Evolutionary conservation across 2,329 filamentous ascomycete genomes (phyloP).

Genomic region (Thyridium curvatum): DNA sequence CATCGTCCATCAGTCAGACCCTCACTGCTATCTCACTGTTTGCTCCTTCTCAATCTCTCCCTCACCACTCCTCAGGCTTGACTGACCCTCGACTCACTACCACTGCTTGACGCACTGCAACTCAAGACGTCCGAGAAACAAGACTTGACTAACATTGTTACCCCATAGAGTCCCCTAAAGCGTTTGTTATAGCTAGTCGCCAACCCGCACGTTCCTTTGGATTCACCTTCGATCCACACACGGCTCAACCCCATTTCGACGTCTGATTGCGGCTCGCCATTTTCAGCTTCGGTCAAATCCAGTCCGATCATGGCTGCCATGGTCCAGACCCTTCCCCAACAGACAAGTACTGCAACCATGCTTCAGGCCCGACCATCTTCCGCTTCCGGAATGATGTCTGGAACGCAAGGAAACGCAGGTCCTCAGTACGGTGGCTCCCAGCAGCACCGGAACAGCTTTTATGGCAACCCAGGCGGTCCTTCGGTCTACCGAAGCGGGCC

Average conservation of each 20-base stretch:
- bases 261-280: no score
- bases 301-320: conserved; percentile 64
- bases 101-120: no score
- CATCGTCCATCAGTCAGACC: not conserved
- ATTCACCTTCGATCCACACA: no score
- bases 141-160: no score
- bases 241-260: no score
- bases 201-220: no score
- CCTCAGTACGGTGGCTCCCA: conserved; percentile 43
- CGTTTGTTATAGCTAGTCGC: no score
- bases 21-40: no score
- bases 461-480: conserved; percentile 37
- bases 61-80: conserved; percentile 2
- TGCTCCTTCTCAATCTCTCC: no score
- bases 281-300: no score
- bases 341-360: conserved; percentile 67
- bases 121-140: no score
- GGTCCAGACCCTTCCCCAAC: conserved; percentile 75
- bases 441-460: conserved; percentile 42
- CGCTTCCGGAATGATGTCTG: conserved; percentile 52
- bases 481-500: conserved; percentile 48
- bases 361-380: conserved; percentile 68
- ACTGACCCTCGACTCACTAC: not conserved
- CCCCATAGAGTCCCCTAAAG: no score
- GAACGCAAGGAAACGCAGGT: conserved; percentile 40